phyloP scores from a whole-genome alignment of 2,329 filamentous ascomycete species.

The Pyrenophora teres region DNA sequence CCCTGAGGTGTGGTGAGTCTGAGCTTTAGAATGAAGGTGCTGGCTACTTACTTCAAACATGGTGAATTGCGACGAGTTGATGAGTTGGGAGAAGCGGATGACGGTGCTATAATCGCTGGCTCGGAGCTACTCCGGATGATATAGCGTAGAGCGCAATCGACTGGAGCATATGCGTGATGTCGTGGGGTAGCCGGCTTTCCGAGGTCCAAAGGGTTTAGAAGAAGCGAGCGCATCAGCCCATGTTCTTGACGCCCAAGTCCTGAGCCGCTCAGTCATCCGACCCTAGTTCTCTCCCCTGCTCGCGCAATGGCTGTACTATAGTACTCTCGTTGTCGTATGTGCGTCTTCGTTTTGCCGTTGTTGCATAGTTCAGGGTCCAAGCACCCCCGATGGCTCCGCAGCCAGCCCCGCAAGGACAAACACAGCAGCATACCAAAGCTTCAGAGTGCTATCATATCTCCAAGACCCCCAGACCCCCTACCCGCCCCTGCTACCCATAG shows the following conservation, averaged over 20 bases:
- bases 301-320: too few relatives aligned
- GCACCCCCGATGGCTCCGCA: slow-evolving; percentile 14
- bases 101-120: not conserved
- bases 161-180: slow-evolving; percentile 6
- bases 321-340: too few relatives aligned
- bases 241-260: too few relatives aligned
- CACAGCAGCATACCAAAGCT: not conserved
- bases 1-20: slow-evolving; percentile 40
- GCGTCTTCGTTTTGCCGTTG: not conserved
- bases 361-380: slow-evolving; percentile 10
- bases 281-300: too few relatives aligned
- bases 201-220: not conserved
- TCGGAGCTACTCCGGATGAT: not conserved
- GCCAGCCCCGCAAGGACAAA: slow-evolving; percentile 3
- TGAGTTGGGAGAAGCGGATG: not conserved
- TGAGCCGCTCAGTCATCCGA: too few relatives aligned
- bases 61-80: not conserved
- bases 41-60: slow-evolving; percentile 26
- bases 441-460: not conserved
- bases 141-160: not conserved
- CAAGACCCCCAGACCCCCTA: not conserved
- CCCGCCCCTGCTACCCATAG: not conserved
- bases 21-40: not conserved
- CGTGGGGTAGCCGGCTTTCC: slow-evolving; percentile 9
- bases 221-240: too few relatives aligned